Conservation (phyloP, 2,329 filamentous ascomycete genomes). For the Colletotrichum lini region DNA sequence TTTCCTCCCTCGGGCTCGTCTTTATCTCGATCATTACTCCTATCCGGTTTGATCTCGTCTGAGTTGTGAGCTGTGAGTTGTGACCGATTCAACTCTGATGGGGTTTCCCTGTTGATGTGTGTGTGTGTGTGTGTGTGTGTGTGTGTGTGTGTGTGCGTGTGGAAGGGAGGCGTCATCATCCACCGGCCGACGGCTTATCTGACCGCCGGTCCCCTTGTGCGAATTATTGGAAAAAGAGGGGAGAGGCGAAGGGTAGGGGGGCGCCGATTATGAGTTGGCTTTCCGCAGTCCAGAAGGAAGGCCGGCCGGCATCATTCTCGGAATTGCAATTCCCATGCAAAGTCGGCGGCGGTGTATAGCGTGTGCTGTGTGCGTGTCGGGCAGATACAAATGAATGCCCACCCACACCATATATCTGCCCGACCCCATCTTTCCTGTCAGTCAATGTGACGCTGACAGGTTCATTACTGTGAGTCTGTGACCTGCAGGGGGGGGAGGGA, state of each 20-base stretch:
- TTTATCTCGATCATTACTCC: background rate
- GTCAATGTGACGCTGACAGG: slow-evolving; percentile 17
- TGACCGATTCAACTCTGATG: slow-evolving; percentile 23
- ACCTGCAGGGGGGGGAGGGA: no score
- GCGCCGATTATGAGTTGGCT: no score
- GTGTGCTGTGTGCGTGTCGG: background rate
- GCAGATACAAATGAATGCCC: background rate
- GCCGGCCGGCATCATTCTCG: background rate
- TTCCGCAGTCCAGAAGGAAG: slow-evolving; percentile 9
- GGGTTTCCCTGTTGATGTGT: no score
- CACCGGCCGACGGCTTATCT: no score
- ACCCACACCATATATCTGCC: background rate
- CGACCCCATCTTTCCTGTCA: background rate
- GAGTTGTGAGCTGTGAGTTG: slow-evolving; percentile 3
- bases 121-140: no score
- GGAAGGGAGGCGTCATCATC: background rate
- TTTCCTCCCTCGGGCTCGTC: slow-evolving; percentile 5
- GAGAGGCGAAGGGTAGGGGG: no score
- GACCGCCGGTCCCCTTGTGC: no score
- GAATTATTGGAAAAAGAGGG: no score
- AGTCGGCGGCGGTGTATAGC: background rate
- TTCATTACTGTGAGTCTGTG: background rate
- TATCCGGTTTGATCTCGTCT: no score
- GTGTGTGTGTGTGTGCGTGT: no score
- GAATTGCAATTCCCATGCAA: background rate